phyloP scores from a whole-genome alignment of 768 basidiomycete species.

The Pleurotus pulmonarius region DNA sequence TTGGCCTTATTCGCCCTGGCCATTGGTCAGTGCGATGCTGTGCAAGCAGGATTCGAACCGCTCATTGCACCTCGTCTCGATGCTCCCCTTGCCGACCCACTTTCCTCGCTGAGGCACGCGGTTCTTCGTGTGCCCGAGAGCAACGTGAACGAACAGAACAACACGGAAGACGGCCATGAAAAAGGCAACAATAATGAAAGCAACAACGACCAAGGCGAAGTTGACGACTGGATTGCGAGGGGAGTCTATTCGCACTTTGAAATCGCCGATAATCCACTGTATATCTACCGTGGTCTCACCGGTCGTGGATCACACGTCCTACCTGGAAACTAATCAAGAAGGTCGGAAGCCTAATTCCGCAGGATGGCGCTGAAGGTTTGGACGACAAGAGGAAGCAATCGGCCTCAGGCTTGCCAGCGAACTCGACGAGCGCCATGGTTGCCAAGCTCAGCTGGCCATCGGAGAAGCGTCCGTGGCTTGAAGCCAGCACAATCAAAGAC shows the following conservation, averaged over 20 bases:
- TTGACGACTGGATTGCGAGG: not conserved
- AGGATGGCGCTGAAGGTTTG: not conserved
- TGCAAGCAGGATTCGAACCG: not conserved
- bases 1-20: not conserved
- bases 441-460: conserved; percentile 17
- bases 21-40: not conserved
- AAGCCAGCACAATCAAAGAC: conserved; percentile 9
- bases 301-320: conserved; percentile 17
- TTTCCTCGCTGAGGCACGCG: not conserved
- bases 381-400: not conserved
- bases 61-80: not conserved
- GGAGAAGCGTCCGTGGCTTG: not conserved
- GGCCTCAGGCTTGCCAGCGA: not conserved
- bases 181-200: not conserved
- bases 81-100: not conserved
- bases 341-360: not conserved
- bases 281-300: conserved; percentile 9
- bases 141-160: not conserved
- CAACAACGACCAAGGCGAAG: not conserved
- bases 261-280: conserved; percentile 3
- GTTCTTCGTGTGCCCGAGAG: not conserved
- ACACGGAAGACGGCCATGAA: no score
- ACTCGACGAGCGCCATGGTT: not conserved
- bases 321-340: not conserved
- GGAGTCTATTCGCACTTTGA: not conserved